Evolutionary conservation across 1,284 basidiomycete species (phyloP), one percentile per base, ranked within the genome.

Genomic region (Megacollybia platyphylla): DNA sequence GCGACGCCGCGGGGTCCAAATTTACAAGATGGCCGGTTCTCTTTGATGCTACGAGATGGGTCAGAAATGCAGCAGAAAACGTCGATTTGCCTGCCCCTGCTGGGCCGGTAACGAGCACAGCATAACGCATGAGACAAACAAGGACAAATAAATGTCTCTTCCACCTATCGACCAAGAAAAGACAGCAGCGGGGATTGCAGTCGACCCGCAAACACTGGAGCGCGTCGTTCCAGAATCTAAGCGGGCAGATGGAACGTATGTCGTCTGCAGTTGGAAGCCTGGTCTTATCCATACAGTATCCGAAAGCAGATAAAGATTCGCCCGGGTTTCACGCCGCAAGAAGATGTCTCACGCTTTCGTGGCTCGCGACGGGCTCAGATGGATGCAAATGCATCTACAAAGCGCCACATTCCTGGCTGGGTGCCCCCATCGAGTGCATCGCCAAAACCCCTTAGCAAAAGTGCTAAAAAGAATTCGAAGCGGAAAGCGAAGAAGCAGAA

Each of bases 21-120:
- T 98, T 99, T 60, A 98, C 89, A 42, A 97, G 80, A 67, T 98
- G 92, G 0, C 83, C 86, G 1, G 81, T 80, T 5, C 96, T 77
- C 47, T 81, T 87, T 38, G 90, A 71, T 0, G 87, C 76, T 48
- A 78, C 79, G 4, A 97, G 80, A 64, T 98, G 94, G 2, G 89
- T 92, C 47, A 98, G 76, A 53, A 98, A 78, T 0, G 91, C 79
- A 2, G 76, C 71, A 55, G 88, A 88, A 57, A 99, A 96, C 0
- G 96, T 98, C 0, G 92, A 92, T 68, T 99, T 99, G 47, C 96
- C 96, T 5, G 94, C 91, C 34, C 96, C 96, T 0, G 96, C 96
- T 40, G 96, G 94, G 28, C 91, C 91, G 44, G 85, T 84, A 40
- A 85, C 72, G 36, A 94, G 74, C 24, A 92, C 84, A 6, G 89